Evolutionary conservation across 176 grass and related monocot genomes (phyloP).

Genomic region (Raddia guianensis): DNA sequence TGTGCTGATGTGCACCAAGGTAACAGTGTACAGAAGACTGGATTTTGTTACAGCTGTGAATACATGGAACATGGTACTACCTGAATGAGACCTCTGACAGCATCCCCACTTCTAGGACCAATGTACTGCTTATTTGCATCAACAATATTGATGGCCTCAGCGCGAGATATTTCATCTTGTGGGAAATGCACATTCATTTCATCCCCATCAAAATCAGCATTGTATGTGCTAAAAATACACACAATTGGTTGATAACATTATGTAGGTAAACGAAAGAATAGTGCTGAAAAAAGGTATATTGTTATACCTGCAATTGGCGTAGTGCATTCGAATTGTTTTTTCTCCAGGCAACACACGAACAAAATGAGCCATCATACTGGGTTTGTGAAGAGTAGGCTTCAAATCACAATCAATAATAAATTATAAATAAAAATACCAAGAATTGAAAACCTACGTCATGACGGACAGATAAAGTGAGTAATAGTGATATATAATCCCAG

Average conservation of each 20-base stretch:
- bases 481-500: background rate
- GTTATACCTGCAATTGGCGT: slow-evolving; percentile 96
- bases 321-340: slow-evolving; percentile 96
- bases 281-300: slow-evolving; percentile 1
- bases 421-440: slow-evolving; percentile 27
- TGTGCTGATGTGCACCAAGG: slow-evolving; percentile 24
- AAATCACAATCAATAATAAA: slow-evolving; percentile 28
- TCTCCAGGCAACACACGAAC: slow-evolving; percentile 90
- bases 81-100: slow-evolving; percentile 96
- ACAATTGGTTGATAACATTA: background rate
- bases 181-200: slow-evolving; percentile 99
- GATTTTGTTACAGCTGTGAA: background rate
- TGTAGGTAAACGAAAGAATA: background rate
- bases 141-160: slow-evolving; percentile 91
- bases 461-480: slow-evolving; percentile 18
- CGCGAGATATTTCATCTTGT: slow-evolving; percentile 97
- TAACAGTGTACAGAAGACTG: slow-evolving; percentile 3
- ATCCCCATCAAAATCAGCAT: slow-evolving; percentile 99
- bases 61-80: slow-evolving; percentile 33
- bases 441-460: background rate
- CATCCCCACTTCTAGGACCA: slow-evolving; percentile 81
- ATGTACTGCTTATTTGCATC: slow-evolving; percentile 96
- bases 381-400: slow-evolving; percentile 95
- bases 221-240: slow-evolving; percentile 79
- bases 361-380: slow-evolving; percentile 99